These are phyloP conservation scores for Xylaria sp. DNA, from an alignment of 2,329 filamentous ascomycete species.

Conservation along the genomic window DNA sequence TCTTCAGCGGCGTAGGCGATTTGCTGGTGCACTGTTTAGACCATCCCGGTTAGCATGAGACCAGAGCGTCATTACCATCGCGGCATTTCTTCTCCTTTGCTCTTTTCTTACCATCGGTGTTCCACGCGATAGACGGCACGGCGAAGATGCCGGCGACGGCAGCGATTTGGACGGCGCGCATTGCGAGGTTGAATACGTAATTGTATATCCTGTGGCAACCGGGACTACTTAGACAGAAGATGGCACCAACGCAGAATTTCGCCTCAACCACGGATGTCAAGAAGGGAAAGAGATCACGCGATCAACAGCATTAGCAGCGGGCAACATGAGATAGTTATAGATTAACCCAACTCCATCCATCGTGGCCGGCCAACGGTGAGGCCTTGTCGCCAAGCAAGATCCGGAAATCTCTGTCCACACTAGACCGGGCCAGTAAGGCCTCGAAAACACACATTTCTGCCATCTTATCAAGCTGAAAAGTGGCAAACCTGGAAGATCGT, in stretches of 20 bases:
- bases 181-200: slow-evolving; percentile 4
- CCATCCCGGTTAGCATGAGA: slow-evolving; percentile 7
- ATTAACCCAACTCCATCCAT: slow-evolving; percentile 4
- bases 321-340: background rate
- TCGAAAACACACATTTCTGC: slow-evolving; percentile 1
- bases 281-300: slow-evolving; percentile 20
- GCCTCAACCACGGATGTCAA: background rate
- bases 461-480: slow-evolving; percentile 19
- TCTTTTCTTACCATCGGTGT: slow-evolving; percentile 37
- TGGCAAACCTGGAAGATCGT: slow-evolving; percentile 14
- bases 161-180: slow-evolving; percentile 36
- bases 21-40: slow-evolving; percentile 39
- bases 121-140: slow-evolving; percentile 38
- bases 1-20: slow-evolving; percentile 42
- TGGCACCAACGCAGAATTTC: background rate
- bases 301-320: slow-evolving; percentile 4
- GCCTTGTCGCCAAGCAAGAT: slow-evolving; percentile 16
- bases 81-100: background rate
- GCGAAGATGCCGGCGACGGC: slow-evolving; percentile 31
- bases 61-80: background rate
- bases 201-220: background rate
- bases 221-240: background rate
- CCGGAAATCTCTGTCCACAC: slow-evolving; percentile 1
- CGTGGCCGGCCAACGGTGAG: slow-evolving; percentile 18
- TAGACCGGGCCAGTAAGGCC: slow-evolving; percentile 10